Evolutionary conservation across 768 basidiomycete species (phyloP), one percentile per base, ranked within the genome.

Genomic region (Hortiboletus flavorubellus): DNA sequence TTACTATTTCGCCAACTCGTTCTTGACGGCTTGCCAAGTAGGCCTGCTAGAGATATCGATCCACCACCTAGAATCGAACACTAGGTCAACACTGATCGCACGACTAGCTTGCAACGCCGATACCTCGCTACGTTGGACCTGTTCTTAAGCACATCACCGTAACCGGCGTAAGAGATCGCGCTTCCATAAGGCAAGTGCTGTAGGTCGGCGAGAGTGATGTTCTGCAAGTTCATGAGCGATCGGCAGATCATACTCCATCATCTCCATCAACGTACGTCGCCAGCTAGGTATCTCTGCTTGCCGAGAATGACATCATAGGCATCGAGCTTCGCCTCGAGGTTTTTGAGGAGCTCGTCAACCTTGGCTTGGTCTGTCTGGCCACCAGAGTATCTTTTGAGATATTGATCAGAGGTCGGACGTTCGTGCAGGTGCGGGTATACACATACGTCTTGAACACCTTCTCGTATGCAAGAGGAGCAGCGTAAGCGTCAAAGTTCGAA

Each of bases 261-360:
- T 11, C 0, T 49, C 12, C 16, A 26, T 49, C 42, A 21, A 71
- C 77, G 43, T 50, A 81, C 84, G 54, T 85, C 69, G 2, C 85
- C 85, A 50, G 78, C 83, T 12, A 84, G 62, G 58, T 84, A 86
- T 51, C 73, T 75, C 39, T 80, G 78, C 64, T 81, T 84, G 45
- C 72, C 59, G 21, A 86, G 73, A 29, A 87, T 80, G 15, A 46
- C 43, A 0, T 86, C 82, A 54, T 85, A 86, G 2, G 62, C 79
- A 16, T 80, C 76, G 12, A 87, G 71, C 49, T 71, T 78, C 1
- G 56, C 61, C 0, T 64, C 64, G 4, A 80, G 66, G 5, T 49
- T 56, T 0, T 12, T 18, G 40, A 62, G 15, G 33, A 30, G 9
- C 8, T 64, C 59, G 1, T 38, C 58, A 10, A 72, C 55, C 23